Conservation (phyloP, 805 yeast genomes). For the Barnettozyma siamensis region DNA sequence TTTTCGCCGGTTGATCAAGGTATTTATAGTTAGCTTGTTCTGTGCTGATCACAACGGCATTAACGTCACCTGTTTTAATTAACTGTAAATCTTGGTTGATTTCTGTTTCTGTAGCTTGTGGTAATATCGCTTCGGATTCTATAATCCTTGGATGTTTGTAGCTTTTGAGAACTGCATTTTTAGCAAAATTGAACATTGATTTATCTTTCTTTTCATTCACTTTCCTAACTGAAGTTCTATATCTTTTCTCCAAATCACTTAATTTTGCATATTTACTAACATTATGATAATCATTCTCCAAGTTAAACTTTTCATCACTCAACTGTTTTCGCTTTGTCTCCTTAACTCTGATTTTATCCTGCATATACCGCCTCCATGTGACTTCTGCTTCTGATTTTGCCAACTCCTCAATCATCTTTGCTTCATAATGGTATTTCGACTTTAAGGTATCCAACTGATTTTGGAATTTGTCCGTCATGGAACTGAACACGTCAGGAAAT, state of each 20-base stretch:
- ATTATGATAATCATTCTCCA: constrained; percentile 17
- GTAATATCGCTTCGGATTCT: constrained; percentile 6
- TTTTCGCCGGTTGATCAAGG: constrained; percentile 16
- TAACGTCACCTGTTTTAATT: constrained; percentile 3
- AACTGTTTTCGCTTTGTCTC: constrained; percentile 6
- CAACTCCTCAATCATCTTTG: constrained; percentile 16
- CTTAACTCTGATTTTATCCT: constrained; percentile 14
- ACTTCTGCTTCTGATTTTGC: constrained; percentile 14
- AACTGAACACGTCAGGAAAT: constrained; percentile 20
- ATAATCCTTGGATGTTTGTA: constrained; percentile 4
- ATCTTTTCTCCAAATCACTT: constrained; percentile 10
- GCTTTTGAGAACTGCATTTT: constrained; percentile 8
- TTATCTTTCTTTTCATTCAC: constrained; percentile 17
- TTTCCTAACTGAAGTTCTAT: constrained; percentile 14
- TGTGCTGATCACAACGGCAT: constrained; percentile 11
- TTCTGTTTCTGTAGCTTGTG: constrained; percentile 13
- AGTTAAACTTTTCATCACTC: neutral
- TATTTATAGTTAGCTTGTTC: constrained; percentile 20
- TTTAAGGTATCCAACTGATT: constrained; percentile 9
- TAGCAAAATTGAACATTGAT: constrained; percentile 11
- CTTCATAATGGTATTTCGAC: constrained; percentile 15
- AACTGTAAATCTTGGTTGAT: constrained; percentile 14
- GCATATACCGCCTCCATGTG: constrained; percentile 21
- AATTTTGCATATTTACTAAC: constrained; percentile 8
- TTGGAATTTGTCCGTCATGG: constrained; percentile 13